These are phyloP conservation scores for Beauveria scarabaeidicola DNA, from an alignment of 2,329 filamentous ascomycete species.

Conservation along the genomic window DNA sequence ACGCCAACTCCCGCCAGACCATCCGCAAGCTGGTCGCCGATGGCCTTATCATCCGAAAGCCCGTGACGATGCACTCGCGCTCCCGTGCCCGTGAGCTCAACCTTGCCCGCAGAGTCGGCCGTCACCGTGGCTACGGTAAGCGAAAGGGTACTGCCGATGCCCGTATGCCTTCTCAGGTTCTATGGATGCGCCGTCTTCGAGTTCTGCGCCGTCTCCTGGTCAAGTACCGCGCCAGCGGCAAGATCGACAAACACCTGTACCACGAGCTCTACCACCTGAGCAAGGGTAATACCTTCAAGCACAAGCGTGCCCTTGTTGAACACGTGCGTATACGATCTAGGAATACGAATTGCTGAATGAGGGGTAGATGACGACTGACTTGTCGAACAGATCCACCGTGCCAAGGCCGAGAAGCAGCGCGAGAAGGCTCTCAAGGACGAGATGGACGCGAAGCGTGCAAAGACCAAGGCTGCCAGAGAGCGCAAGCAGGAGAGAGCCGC, in stretches of 20 bases:
- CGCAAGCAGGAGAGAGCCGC: slow-evolving; percentile 87
- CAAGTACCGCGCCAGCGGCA: slow-evolving; percentile 99
- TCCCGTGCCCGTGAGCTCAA: slow-evolving; percentile 91
- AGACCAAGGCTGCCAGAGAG: slow-evolving; percentile 99
- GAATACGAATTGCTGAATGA: slow-evolving; percentile 4
- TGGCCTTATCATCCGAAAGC: slow-evolving; percentile 99
- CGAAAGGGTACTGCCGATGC: slow-evolving; percentile 99
- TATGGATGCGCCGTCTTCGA: slow-evolving; percentile 99
- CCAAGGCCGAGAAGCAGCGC: slow-evolving; percentile 98
- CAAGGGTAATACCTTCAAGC: slow-evolving; percentile 99
- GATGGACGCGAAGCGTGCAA: slow-evolving; percentile 99
- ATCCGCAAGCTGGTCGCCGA: slow-evolving; percentile 99
- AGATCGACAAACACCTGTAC: slow-evolving; percentile 99
- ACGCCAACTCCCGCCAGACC: slow-evolving; percentile 99
- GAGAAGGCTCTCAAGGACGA: slow-evolving; percentile 96
- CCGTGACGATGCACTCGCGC: slow-evolving; percentile 99
- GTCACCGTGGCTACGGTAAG: slow-evolving; percentile 99
- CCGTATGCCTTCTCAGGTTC: slow-evolving; percentile 95
- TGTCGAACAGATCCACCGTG: slow-evolving; percentile 82
- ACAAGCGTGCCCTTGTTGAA: slow-evolving; percentile 99
- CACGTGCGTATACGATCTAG: slow-evolving; percentile 66
- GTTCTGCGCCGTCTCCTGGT: slow-evolving; percentile 97
- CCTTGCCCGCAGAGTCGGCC: slow-evolving; percentile 86
- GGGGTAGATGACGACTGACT: no score
- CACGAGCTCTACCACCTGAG: slow-evolving; percentile 99